These are phyloP conservation scores for Tolypocladium endophyticum DNA, from an alignment of 2,329 filamentous ascomycete species.

Conservation along the genomic window DNA sequence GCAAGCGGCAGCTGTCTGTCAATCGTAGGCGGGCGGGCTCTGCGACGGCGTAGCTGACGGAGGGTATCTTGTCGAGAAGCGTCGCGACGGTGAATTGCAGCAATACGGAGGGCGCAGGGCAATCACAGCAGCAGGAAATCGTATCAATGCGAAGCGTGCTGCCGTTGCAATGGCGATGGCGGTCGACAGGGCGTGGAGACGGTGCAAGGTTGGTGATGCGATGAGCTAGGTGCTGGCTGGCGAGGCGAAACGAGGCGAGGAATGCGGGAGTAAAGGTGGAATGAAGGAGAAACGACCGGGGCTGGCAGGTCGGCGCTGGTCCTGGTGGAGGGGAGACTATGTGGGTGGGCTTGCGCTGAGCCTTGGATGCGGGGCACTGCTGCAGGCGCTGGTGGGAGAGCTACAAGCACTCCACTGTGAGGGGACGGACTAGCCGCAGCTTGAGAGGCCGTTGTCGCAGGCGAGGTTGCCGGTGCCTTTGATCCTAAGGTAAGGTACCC, in stretches of 20 bases:
- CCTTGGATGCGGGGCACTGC: not conserved
- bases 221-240: not conserved
- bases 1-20: not conserved
- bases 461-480: not conserved
- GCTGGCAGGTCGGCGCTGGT: not conserved
- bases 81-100: not conserved
- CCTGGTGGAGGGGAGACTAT: not conserved
- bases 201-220: not conserved
- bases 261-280: slow-evolving; percentile 3
- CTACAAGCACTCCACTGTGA: not conserved
- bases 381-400: not conserved
- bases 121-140: not conserved
- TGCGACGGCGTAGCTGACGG: not conserved
- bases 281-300: slow-evolving; percentile 1
- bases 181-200: not conserved
- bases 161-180: not conserved
- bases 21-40: not conserved
- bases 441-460: not conserved
- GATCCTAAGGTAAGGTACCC: too few relatives aligned
- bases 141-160: not conserved
- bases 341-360: slow-evolving; percentile 1
- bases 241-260: not conserved
- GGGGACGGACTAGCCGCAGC: not conserved
- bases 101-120: not conserved
- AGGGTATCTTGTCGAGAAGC: not conserved